These are phyloP conservation scores for Blastobotrys illinoisensis DNA, from an alignment of 1,139 yeast genomes.

Conservation along the genomic window DNA sequence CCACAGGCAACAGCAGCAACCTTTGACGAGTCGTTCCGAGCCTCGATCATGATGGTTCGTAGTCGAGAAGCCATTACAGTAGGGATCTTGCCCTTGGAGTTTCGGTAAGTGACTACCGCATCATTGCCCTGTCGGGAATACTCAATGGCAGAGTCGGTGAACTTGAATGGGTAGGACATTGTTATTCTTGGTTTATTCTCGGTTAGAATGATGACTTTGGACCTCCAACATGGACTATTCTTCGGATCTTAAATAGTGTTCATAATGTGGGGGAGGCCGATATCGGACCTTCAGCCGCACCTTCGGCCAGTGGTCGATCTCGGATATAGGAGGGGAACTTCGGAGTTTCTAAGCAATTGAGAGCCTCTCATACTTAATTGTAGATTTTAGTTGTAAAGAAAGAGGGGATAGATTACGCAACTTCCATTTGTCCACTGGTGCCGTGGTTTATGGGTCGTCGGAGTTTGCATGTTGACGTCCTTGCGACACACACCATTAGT, in stretches of 20 bases:
- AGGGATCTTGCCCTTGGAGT: slow-evolving; percentile 9
- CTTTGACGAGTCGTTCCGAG: slow-evolving; percentile 10
- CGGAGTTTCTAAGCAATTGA: neutral
- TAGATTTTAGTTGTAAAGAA: neutral
- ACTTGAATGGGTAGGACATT: slow-evolving; percentile 10
- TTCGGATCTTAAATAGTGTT: neutral
- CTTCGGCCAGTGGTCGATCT: neutral
- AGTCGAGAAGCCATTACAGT: slow-evolving; percentile 11
- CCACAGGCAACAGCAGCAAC: slow-evolving; percentile 15
- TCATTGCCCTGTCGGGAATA: slow-evolving; percentile 1
- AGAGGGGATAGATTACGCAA: neutral
- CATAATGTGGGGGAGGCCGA: neutral
- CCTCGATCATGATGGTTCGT: slow-evolving; percentile 13
- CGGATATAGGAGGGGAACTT: neutral
- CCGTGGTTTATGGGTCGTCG: too few species aligned
- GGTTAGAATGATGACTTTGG: neutral
- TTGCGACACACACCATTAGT: too few species aligned
- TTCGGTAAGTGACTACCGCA: slow-evolving; percentile 6
- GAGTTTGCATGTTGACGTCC: too few species aligned
- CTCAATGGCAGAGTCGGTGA: slow-evolving; percentile 3
- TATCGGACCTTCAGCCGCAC: neutral
- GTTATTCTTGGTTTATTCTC: neutral
- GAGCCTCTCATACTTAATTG: neutral
- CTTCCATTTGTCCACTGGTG: neutral
- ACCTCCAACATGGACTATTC: too few species aligned